Conservation (phyloP, 2,329 filamentous ascomycete species). For the Chalaropsis ovoidea region DNA sequence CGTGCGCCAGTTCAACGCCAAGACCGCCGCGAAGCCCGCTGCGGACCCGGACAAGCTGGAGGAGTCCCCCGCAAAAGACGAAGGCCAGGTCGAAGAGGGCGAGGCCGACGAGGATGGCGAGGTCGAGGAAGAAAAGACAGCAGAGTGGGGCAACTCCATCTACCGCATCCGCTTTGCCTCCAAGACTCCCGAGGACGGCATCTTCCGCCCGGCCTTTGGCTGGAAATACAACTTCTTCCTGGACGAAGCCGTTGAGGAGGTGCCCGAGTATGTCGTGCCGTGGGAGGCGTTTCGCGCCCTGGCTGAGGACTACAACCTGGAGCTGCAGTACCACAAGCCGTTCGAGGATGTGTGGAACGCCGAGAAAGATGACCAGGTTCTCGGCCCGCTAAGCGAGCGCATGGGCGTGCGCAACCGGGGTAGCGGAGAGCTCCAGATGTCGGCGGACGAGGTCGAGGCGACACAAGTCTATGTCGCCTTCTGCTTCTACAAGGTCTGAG, state of each 20-base stretch:
- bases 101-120: slow-evolving; percentile 40
- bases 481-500: slow-evolving; percentile 87
- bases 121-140: slow-evolving; percentile 52
- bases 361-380: slow-evolving; percentile 71
- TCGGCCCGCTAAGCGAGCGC: slow-evolving; percentile 81
- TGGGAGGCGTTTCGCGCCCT: slow-evolving; percentile 96
- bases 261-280: slow-evolving; percentile 94
- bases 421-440: slow-evolving; percentile 58
- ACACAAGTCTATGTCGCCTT: slow-evolving; percentile 87
- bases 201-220: slow-evolving; percentile 88
- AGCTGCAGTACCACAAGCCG: slow-evolving; percentile 83
- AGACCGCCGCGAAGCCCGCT: slow-evolving; percentile 28
- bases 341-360: slow-evolving; percentile 88
- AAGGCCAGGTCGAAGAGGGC: slow-evolving; percentile 30
- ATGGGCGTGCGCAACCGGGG: slow-evolving; percentile 79
- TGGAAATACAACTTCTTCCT: slow-evolving; percentile 98
- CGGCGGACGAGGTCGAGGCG: slow-evolving; percentile 83
- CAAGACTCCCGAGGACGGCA: slow-evolving; percentile 69
- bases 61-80: slow-evolving; percentile 32
- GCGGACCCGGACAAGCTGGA: slow-evolving; percentile 27
- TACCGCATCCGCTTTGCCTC: slow-evolving; percentile 85
- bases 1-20: slow-evolving; percentile 62
- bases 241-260: slow-evolving; percentile 88
- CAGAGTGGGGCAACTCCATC: slow-evolving; percentile 86
- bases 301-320: slow-evolving; percentile 92